Percentiles rank a stretch among this genome's conserved stretches.
Conservation (phyloP, 2,329 filamentous ascomycete genomes). For the Ophioceras dolichostomum region DNA sequence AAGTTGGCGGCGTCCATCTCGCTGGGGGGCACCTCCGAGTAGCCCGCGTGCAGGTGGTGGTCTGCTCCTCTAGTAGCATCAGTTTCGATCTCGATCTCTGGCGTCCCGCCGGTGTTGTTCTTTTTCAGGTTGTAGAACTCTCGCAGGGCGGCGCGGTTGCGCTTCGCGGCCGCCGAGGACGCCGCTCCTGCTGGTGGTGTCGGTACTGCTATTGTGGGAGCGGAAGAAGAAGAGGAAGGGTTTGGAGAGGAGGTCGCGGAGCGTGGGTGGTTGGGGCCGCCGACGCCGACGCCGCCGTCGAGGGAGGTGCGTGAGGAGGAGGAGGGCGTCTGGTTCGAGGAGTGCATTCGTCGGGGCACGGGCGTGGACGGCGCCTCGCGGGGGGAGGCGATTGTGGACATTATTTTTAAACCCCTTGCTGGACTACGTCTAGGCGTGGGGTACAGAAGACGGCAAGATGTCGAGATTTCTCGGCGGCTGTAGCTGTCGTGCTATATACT, state of each 20-base stretch:
- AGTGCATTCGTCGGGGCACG: slow-evolving; percentile 43
- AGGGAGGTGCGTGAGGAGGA: slow-evolving; percentile 66
- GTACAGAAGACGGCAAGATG: too few relatives aligned
- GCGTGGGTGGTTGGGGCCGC: too few relatives aligned
- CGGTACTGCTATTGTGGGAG: too few relatives aligned
- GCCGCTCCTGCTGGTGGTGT: neutral
- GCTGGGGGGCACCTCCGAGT: slow-evolving; percentile 47
- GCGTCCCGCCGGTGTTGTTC: slow-evolving; percentile 22
- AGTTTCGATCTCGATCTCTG: slow-evolving; percentile 24
- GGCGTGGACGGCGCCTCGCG: too few relatives aligned
- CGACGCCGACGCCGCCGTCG: too few relatives aligned
- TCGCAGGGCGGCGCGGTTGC: slow-evolving; percentile 75
- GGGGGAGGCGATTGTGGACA: slow-evolving; percentile 55
- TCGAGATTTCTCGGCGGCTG: too few relatives aligned
- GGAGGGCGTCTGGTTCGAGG: slow-evolving; percentile 49
- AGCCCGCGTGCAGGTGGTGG: slow-evolving; percentile 2
- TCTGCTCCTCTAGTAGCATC: slow-evolving; percentile 15
- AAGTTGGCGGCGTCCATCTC: slow-evolving; percentile 69
- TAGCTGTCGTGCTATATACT: too few relatives aligned
- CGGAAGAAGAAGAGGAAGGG: slow-evolving; percentile 17
- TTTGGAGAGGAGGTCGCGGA: slow-evolving; percentile 47
- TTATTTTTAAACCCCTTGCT: too few relatives aligned
- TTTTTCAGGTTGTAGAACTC: slow-evolving; percentile 86
- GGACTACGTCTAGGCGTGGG: too few relatives aligned
- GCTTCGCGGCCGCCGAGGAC: slow-evolving; percentile 26